A percentile compares a stretch with the other conserved stretches of the same genome.
phyloP scores from a whole-genome alignment of 2,329 filamentous ascomycete species.

The Monosporascus sp. region DNA sequence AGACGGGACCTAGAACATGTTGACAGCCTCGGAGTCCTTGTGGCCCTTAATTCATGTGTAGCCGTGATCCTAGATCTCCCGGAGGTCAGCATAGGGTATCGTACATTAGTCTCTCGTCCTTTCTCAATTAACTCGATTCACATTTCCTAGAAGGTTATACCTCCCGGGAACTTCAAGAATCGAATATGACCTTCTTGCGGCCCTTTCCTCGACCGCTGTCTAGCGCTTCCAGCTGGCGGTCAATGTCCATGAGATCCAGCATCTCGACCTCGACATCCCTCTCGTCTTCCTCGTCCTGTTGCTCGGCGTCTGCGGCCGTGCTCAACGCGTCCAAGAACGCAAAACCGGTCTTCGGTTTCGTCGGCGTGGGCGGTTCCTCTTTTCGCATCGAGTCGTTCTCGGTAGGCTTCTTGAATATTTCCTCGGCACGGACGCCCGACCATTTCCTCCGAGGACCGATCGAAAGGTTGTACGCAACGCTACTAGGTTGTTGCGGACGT shows the following conservation, averaged over 20 bases:
- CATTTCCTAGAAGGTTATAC: background rate
- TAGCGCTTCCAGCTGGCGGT: constrained; percentile 53
- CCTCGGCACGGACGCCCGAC: constrained; percentile 9
- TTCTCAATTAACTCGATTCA: background rate
- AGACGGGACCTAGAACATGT: background rate
- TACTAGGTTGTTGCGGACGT: constrained; percentile 34
- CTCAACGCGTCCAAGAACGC: constrained; percentile 47
- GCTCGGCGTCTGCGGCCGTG: constrained; percentile 47
- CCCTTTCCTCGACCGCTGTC: constrained; percentile 43
- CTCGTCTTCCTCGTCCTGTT: constrained; percentile 35
- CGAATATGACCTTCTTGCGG: constrained; percentile 49
- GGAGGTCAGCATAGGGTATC: constrained; percentile 7
- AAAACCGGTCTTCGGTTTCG: constrained; percentile 34
- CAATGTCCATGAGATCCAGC: constrained; percentile 62
- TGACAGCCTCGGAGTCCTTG: background rate
- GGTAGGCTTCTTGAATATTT: constrained; percentile 9
- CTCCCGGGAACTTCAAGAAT: constrained; percentile 26
- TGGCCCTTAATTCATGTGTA: background rate
- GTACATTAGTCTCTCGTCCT: constrained; percentile 6
- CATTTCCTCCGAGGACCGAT: constrained; percentile 22
- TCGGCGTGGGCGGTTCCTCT: constrained; percentile 19
- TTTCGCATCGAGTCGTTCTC: constrained; percentile 21
- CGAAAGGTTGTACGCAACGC: constrained; percentile 45
- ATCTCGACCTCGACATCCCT: constrained; percentile 55
- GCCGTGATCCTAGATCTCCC: constrained; percentile 4